Evolutionary conservation across 805 yeast species (phyloP).

Genomic region (Limtongia smithiae): DNA sequence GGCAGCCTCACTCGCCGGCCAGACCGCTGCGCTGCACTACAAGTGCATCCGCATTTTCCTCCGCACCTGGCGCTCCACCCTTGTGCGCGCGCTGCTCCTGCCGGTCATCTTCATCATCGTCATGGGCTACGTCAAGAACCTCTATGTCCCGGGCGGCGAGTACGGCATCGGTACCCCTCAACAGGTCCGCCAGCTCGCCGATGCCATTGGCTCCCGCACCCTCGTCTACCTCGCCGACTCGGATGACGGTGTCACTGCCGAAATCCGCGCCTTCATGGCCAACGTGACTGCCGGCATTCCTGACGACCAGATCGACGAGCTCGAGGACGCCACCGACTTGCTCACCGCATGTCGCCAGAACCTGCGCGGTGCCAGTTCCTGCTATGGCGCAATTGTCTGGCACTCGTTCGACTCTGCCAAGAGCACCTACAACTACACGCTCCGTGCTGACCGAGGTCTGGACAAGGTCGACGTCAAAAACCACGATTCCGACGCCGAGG

Average conservation of each 20-base stretch:
- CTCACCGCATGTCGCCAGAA: constrained; percentile 33
- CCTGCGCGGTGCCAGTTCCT: constrained; percentile 34
- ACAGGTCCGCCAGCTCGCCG: constrained; percentile 27
- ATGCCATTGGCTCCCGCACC: constrained; percentile 30
- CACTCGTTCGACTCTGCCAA: constrained; percentile 31
- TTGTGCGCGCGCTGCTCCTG: constrained; percentile 34
- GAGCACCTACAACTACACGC: constrained; percentile 37
- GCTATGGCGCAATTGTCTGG: constrained; percentile 39
- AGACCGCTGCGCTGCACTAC: constrained; percentile 20
- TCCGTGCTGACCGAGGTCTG: constrained; percentile 37
- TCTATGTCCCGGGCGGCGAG: constrained; percentile 26
- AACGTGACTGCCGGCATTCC: constrained; percentile 35
- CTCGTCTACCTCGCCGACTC: constrained; percentile 32
- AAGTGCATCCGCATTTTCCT: constrained; percentile 19
- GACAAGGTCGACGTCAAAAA: constrained; percentile 29
- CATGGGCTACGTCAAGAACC: constrained; percentile 14
- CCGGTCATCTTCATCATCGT: constrained; percentile 34
- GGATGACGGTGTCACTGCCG: constrained; percentile 26
- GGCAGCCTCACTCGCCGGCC: constrained; percentile 5
- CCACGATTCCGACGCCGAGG: constrained; percentile 33
- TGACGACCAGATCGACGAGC: constrained; percentile 27
- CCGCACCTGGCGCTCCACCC: constrained; percentile 34
- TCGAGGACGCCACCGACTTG: constrained; percentile 31
- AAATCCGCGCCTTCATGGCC: constrained; percentile 33
- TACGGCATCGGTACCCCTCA: constrained; percentile 36